Evolutionary conservation across 148 eudicot species (phyloP).

Genomic region (Cornus controversa): DNA sequence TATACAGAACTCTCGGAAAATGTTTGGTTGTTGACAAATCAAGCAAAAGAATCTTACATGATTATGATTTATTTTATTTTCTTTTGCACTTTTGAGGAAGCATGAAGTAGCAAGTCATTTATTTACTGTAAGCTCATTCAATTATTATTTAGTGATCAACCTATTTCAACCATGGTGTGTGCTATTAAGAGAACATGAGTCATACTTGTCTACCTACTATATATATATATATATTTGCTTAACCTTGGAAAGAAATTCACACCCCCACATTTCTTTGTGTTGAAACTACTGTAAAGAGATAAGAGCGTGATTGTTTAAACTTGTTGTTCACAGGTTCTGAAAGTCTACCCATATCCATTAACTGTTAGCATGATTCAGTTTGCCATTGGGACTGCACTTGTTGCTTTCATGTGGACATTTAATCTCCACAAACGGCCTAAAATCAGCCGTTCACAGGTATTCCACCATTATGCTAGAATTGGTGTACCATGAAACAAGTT

Average conservation of each 20-base stretch:
- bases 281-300: not conserved
- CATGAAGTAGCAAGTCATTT: not conserved
- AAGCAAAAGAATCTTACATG: not conserved
- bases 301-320: not conserved
- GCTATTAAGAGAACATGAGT: not conserved
- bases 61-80: not conserved
- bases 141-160: not conserved
- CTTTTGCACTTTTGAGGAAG: not conserved
- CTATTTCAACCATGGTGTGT: not conserved
- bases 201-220: not conserved
- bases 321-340: conserved; percentile 62
- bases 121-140: conserved; percentile 2
- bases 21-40: not conserved
- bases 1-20: not conserved
- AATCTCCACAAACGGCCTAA: conserved; percentile 82
- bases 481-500: not conserved
- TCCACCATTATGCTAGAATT: conserved; percentile 1
- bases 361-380: conserved; percentile 76
- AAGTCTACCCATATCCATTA: conserved; percentile 69
- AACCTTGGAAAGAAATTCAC: not conserved
- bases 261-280: not conserved
- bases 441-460: conserved; percentile 75
- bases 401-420: conserved; percentile 71
- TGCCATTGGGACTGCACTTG: conserved; percentile 73
- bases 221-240: too few relatives aligned